Conservation (phyloP, 2,329 filamentous ascomycete species). For the Penicillium italicum region DNA sequence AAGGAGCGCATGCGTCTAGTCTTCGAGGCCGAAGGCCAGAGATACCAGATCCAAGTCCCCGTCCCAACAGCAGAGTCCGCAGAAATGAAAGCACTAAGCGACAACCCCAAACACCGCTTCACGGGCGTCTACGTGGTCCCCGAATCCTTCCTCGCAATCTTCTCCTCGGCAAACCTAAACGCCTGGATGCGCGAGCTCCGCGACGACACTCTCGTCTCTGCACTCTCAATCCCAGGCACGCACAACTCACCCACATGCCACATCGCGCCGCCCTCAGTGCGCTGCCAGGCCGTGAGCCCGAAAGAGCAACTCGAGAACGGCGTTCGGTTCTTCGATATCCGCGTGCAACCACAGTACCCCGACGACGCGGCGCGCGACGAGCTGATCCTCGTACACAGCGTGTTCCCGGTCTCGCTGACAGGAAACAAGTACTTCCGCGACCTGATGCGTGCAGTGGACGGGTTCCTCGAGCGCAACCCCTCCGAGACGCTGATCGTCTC, state of each 20-base stretch:
- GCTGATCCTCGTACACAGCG: conserved; percentile 81
- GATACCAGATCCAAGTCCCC: conserved; percentile 70
- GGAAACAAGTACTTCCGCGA: conserved; percentile 75
- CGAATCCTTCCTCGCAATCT: conserved; percentile 57
- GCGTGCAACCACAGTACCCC: conserved; percentile 65
- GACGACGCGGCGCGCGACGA: conserved; percentile 59
- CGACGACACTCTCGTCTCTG: conserved; percentile 68
- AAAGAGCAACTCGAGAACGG: conserved; percentile 80
- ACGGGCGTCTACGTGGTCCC: conserved; percentile 64
- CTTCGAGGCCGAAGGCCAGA: conserved; percentile 61
- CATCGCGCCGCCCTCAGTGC: conserved; percentile 82
- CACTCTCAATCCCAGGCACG: conserved; percentile 87
- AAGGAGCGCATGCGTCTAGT: conserved; percentile 70
- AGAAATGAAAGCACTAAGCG: conserved; percentile 57
- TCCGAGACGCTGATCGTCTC: conserved; percentile 81
- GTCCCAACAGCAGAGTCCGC: conserved; percentile 58
- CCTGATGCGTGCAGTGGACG: conserved; percentile 66
- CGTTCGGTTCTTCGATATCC: conserved; percentile 89
- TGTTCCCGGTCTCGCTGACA: conserved; percentile 81
- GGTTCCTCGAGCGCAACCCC: conserved; percentile 73
- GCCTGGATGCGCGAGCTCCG: conserved; percentile 78
- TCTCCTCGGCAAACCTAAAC: conserved; percentile 65
- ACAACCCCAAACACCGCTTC: conserved; percentile 53
- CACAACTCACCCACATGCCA: conserved; percentile 90
- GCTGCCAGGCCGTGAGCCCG: conserved; percentile 80